phyloP scores from a whole-genome alignment of 495 filamentous ascomycete genomes.

The Podospora pseudocomata region DNA sequence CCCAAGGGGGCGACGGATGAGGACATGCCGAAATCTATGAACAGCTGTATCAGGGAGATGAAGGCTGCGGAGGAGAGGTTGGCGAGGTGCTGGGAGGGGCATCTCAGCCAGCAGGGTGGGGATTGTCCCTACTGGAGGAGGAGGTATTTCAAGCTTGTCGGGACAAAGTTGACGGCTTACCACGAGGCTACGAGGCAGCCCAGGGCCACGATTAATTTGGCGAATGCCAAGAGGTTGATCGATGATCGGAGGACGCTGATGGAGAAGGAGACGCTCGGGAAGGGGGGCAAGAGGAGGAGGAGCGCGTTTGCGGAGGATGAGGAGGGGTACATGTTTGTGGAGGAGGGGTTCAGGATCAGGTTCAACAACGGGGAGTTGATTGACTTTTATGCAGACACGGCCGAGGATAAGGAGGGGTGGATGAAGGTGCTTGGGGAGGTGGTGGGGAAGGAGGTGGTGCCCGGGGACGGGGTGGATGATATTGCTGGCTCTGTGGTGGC shows the following conservation, averaged over 20 bases:
- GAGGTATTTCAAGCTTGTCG: slow-evolving; percentile 91
- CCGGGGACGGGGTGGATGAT: slow-evolving; percentile 30
- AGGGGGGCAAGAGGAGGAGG: slow-evolving; percentile 74
- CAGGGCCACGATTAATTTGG: slow-evolving; percentile 92
- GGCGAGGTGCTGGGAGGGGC: slow-evolving; percentile 75
- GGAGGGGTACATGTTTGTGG: slow-evolving; percentile 99
- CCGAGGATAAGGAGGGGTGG: slow-evolving; percentile 85
- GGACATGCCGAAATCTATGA: slow-evolving; percentile 99
- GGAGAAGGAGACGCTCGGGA: slow-evolving; percentile 71
- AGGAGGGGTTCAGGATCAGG: slow-evolving; percentile 96
- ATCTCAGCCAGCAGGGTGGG: slow-evolving; percentile 91
- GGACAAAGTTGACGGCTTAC: slow-evolving; percentile 88
- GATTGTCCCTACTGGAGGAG: slow-evolving; percentile 99
- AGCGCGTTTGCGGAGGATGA: slow-evolving; percentile 97
- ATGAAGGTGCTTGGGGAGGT: slow-evolving; percentile 85
- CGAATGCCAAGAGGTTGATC: slow-evolving; percentile 89
- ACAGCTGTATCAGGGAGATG: slow-evolving; percentile 85
- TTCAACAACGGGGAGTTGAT: slow-evolving; percentile 98
- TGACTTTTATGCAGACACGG: slow-evolving; percentile 93
- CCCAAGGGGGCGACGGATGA: slow-evolving; percentile 85
- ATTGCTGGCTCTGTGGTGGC: slow-evolving; percentile 43
- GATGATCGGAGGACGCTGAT: slow-evolving; percentile 83
- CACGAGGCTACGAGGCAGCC: slow-evolving; percentile 94
- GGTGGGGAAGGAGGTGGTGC: slow-evolving; percentile 58
- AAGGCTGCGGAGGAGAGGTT: slow-evolving; percentile 76